Evolutionary conservation across 2,329 filamentous ascomycete genomes (phyloP).

Genomic region (Exophiala sp.): DNA sequence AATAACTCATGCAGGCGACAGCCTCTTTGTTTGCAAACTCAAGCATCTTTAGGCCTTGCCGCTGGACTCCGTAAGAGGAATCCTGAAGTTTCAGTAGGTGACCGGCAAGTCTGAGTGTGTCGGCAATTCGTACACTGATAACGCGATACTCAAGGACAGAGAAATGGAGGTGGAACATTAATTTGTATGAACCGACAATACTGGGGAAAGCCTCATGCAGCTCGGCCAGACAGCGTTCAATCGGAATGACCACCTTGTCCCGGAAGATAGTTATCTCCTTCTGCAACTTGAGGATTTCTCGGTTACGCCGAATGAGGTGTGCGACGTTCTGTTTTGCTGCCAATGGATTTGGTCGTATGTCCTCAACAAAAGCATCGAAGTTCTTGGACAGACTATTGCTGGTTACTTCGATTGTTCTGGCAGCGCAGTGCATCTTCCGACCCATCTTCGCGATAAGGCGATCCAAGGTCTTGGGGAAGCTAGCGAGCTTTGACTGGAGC

Average conservation of each 20-base stretch:
- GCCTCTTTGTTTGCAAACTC: slow-evolving; percentile 20
- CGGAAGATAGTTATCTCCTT: slow-evolving; percentile 20
- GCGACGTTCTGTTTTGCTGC: slow-evolving; percentile 25
- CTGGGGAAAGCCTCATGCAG: slow-evolving; percentile 24
- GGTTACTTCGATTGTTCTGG: slow-evolving; percentile 19
- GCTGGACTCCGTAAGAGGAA: slow-evolving; percentile 25
- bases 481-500: slow-evolving; percentile 17
- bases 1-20: slow-evolving; percentile 10
- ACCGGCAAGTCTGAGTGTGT: slow-evolving; percentile 23
- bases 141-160: slow-evolving; percentile 27
- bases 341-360: slow-evolving; percentile 29
- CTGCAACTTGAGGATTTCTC: slow-evolving; percentile 25
- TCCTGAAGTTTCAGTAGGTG: slow-evolving; percentile 21
- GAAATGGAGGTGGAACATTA: slow-evolving; percentile 28
- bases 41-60: slow-evolving; percentile 23
- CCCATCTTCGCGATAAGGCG: slow-evolving; percentile 27
- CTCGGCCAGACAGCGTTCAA: slow-evolving; percentile 21
- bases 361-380: slow-evolving; percentile 21
- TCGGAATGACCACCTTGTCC: slow-evolving; percentile 22
- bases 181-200: slow-evolving; percentile 27
- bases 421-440: slow-evolving; percentile 20
- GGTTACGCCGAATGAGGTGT: slow-evolving; percentile 25
- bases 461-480: slow-evolving; percentile 22
- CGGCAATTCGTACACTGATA: slow-evolving; percentile 23
- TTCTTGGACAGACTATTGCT: slow-evolving; percentile 18